Percentiles rank a stretch among this genome's conserved stretches.
phyloP scores from a whole-genome alignment of 2,329 filamentous ascomycete genomes.

The Knufia petricola region DNA sequence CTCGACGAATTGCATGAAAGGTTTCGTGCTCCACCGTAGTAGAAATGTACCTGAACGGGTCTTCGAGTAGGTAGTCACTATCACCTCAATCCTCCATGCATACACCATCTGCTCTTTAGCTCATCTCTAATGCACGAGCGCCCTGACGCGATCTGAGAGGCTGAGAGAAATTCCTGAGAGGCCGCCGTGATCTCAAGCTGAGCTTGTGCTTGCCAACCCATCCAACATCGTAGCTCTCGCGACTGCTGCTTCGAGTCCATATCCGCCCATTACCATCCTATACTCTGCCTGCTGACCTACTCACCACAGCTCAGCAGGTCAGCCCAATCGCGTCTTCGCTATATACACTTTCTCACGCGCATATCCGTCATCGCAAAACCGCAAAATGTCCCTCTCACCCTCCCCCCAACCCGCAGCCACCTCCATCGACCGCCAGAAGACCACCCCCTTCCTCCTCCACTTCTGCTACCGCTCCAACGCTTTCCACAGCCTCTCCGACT shows the following conservation, averaged over 20 bases:
- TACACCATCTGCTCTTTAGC: neutral
- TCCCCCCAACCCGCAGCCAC: slow-evolving; percentile 13
- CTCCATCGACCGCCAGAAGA: slow-evolving; percentile 55
- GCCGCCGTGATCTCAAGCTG: no score
- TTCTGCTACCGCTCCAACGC: slow-evolving; percentile 69
- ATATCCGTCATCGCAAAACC: neutral
- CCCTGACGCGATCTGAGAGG: no score
- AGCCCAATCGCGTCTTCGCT: neutral
- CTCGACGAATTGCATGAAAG: no score
- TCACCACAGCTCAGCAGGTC: slow-evolving; percentile 8
- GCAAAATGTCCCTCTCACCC: slow-evolving; percentile 19
- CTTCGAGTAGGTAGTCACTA: no score
- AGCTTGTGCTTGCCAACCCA: no score
- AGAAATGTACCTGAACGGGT: no score
- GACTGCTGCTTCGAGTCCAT: neutral
- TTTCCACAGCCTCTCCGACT: slow-evolving; percentile 51
- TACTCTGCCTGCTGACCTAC: slow-evolving; percentile 5
- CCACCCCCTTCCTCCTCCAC: slow-evolving; percentile 73
- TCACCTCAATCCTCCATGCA: neutral
- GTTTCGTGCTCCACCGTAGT: no score
- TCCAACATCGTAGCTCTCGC: neutral
- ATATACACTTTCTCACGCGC: no score
- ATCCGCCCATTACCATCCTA: no score
- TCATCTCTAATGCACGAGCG: no score
- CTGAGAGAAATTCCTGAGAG: no score